Conservation (phyloP, 495 filamentous ascomycete genomes). For the Filosporella fistucella region DNA sequence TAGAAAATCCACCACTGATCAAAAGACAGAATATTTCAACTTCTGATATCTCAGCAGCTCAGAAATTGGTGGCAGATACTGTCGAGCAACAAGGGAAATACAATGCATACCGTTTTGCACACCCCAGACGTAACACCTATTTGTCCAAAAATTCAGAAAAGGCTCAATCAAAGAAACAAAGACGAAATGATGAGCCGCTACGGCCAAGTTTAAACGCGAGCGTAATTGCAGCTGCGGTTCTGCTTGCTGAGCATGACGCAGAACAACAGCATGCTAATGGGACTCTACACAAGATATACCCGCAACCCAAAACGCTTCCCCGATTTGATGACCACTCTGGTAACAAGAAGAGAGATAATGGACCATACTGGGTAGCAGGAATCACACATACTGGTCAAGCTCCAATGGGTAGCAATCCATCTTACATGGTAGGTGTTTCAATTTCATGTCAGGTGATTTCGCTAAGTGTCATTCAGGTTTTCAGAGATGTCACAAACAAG, state of each 20-base stretch:
- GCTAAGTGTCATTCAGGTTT: too few relatives aligned
- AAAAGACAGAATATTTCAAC: not conserved
- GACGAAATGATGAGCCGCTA: not conserved
- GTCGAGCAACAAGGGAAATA: not conserved
- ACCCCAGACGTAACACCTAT: not conserved
- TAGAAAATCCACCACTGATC: too few relatives aligned
- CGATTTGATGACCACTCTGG: not conserved
- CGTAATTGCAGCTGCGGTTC: not conserved
- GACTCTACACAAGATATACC: not conserved
- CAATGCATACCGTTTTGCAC: not conserved
- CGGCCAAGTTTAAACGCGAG: not conserved
- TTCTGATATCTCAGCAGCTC: not conserved
- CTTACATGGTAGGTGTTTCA: not conserved
- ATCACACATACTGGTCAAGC: not conserved
- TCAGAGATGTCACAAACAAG: not conserved
- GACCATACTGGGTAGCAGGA: not conserved
- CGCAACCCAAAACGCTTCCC: not conserved
- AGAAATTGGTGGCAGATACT: not conserved
- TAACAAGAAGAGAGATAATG: not conserved
- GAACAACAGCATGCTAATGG: not conserved
- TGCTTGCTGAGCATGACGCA: not conserved
- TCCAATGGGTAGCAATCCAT: not conserved
- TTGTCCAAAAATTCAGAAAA: not conserved
- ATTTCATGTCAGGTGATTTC: too few relatives aligned
- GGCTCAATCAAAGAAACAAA: not conserved